These are phyloP conservation scores for Umbelopsis isabellina DNA, from an alignment of 192 early-diverging fungal genomes.

Conservation along the genomic window DNA sequence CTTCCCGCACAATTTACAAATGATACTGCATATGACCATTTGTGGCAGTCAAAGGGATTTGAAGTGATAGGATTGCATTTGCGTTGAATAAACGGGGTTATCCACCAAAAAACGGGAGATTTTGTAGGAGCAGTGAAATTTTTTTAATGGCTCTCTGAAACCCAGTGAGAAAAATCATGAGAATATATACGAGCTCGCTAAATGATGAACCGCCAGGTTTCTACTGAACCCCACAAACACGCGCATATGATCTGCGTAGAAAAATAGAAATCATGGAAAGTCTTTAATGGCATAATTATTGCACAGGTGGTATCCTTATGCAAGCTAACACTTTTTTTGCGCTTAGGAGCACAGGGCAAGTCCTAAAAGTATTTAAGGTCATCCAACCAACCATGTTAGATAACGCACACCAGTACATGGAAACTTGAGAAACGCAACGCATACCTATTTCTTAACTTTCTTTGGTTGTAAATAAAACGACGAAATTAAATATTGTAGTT, in stretches of 20 bases:
- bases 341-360: not conserved
- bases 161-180: too few species aligned
- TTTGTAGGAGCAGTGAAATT: not conserved
- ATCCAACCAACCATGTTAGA: not conserved
- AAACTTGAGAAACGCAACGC: constrained; percentile 4
- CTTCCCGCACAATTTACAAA: not conserved
- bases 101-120: constrained; percentile 5
- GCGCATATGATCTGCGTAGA: too few species aligned
- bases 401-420: constrained; percentile 16
- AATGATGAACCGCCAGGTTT: too few species aligned
- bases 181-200: too few species aligned
- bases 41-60: not conserved
- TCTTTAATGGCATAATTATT: too few species aligned
- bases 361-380: too few species aligned
- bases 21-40: constrained; percentile 7
- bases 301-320: too few species aligned
- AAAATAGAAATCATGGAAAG: too few species aligned
- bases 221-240: too few species aligned
- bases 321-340: too few species aligned
- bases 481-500: not conserved
- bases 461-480: constrained; percentile 12
- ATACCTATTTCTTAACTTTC: not conserved
- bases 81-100: too few species aligned
- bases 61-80: not conserved
- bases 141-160: too few species aligned